A percentile compares a stretch with the other conserved stretches of the same genome.
Conservation (phyloP, 2,329 filamentous ascomycete genomes). For the Fusarium pseudograminearum region DNA sequence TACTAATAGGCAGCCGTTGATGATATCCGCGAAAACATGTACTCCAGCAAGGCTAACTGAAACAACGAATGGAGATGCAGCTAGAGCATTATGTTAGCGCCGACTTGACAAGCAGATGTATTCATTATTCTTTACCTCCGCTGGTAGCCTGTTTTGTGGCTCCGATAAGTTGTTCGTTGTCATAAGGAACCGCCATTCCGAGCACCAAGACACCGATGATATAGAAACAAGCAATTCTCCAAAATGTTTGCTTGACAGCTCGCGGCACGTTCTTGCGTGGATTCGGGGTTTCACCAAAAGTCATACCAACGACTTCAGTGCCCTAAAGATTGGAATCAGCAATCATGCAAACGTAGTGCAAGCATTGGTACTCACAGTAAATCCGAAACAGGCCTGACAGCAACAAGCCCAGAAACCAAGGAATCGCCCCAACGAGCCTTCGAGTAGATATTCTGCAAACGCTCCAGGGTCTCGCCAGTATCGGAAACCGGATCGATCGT, state of each 20-base stretch:
- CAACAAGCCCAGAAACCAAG: not conserved
- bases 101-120: too few relatives aligned
- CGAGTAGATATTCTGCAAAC: not conserved
- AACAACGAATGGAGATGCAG: not conserved
- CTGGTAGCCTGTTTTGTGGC: not conserved
- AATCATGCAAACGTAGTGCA: not conserved
- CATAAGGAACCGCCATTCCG: not conserved
- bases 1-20: not conserved
- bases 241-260: not conserved
- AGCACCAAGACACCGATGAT: not conserved
- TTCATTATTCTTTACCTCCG: too few relatives aligned
- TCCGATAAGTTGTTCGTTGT: not conserved
- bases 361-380: rapidly evolving
- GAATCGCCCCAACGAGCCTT: not conserved
- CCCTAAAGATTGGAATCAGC: not conserved
- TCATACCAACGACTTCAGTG: not conserved
- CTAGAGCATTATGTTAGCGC: not conserved
- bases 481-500: not conserved
- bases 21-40: not conserved
- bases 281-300: not conserved
- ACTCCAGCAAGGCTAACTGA: not conserved
- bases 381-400: not conserved
- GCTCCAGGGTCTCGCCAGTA: not conserved
- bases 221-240: not conserved
- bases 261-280: not conserved